A percentile compares a stretch with the other conserved stretches of the same genome.
Evolutionary conservation across 2,329 filamentous ascomycete species (phyloP).

Genomic region (Aulographum hederae): DNA sequence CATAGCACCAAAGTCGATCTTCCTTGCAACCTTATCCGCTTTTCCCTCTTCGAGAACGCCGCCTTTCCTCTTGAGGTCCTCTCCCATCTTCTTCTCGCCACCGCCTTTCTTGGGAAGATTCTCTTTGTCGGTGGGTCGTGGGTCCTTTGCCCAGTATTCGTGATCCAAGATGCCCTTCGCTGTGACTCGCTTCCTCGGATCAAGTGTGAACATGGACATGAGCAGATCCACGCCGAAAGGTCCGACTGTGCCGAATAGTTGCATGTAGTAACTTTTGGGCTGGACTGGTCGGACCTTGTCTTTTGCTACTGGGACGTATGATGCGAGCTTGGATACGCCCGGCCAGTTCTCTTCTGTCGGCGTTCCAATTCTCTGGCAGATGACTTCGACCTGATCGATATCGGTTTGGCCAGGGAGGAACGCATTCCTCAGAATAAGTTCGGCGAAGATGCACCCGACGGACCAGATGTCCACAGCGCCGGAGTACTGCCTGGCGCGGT

Average conservation of each 20-base stretch:
- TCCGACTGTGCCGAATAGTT: conserved; percentile 64
- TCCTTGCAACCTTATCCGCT: conserved; percentile 61
- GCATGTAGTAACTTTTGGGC: conserved; percentile 49
- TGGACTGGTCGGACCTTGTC: conserved; percentile 35
- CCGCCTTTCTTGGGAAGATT: conserved; percentile 64
- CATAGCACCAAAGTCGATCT: conserved; percentile 46
- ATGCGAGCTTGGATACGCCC: conserved; percentile 62
- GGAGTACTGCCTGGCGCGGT: conserved; percentile 74
- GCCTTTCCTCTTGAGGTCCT: conserved; percentile 61
- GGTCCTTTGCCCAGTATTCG: conserved; percentile 70
- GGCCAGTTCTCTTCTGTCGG: conserved; percentile 94
- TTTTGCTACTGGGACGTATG: conserved; percentile 43
- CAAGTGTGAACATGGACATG: conserved; percentile 66
- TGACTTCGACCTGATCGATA: conserved; percentile 68
- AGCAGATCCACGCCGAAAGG: conserved; percentile 72
- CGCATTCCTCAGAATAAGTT: conserved; percentile 66
- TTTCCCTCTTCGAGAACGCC: conserved; percentile 50
- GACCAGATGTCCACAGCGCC: conserved; percentile 91
- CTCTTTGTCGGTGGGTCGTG: conserved; percentile 64
- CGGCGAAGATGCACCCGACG: conserved; percentile 81
- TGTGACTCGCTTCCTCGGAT: conserved; percentile 70
- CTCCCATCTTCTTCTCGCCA: conserved; percentile 57
- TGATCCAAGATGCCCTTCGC: conserved; percentile 65
- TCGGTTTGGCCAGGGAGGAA: conserved; percentile 75
- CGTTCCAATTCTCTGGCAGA: conserved; percentile 71